Percentiles rank a stretch among this genome's conserved stretches.
phyloP scores from a whole-genome alignment of 768 basidiomycete species.

The Botryobasidium botryosum region DNA sequence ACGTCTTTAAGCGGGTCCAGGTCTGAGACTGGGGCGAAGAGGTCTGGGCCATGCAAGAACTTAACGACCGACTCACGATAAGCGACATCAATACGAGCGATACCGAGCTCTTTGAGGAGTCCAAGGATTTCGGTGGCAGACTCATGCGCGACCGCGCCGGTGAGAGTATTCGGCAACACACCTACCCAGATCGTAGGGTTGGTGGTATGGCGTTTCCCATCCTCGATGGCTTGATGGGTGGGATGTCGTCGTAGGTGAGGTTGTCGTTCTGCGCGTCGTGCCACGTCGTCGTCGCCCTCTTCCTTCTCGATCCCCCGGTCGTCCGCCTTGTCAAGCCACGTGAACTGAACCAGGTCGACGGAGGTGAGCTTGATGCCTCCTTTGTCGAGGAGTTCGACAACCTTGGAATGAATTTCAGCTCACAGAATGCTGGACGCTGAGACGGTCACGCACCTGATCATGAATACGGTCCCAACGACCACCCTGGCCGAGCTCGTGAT shows the following conservation, averaged over 20 bases:
- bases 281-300: conserved; percentile 5
- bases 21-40: conserved; percentile 19
- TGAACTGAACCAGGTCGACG: conserved; percentile 20
- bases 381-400: conserved; percentile 18
- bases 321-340: conserved; percentile 15
- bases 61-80: conserved; percentile 21
- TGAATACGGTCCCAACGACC: conserved; percentile 20
- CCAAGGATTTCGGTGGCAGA: conserved; percentile 20
- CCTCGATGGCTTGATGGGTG: conserved; percentile 16
- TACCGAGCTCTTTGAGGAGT: conserved; percentile 20
- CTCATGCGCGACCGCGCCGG: conserved; percentile 18
- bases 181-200: conserved; percentile 26
- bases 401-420: conserved; percentile 22
- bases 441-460: conserved; percentile 21
- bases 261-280: too few relatives aligned
- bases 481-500: conserved; percentile 18
- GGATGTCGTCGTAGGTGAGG: conserved; percentile 13
- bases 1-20: conserved; percentile 20
- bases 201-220: conserved; percentile 14
- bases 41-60: conserved; percentile 19
- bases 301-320: conserved; percentile 14
- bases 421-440: conserved; percentile 16
- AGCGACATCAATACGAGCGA: conserved; percentile 24
- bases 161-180: conserved; percentile 20
- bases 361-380: conserved; percentile 10